Evolutionary conservation across 2,329 filamentous ascomycete species (phyloP).

Genomic region (Curvularia hawaiiensis): DNA sequence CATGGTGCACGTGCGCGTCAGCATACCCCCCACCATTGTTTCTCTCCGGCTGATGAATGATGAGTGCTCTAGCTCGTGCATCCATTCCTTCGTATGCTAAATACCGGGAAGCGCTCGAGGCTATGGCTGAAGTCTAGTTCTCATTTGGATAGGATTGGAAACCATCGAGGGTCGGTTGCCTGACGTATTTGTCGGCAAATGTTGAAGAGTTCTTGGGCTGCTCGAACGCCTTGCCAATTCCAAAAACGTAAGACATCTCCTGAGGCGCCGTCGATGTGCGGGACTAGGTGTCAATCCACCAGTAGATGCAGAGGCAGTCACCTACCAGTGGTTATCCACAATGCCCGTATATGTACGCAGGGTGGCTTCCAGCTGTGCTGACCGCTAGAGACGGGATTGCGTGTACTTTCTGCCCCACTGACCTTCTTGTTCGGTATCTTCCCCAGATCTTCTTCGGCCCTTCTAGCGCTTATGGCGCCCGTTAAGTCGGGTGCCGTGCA

Average conservation of each 20-base stretch:
- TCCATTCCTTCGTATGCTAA: constrained; percentile 7
- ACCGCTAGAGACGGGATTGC: constrained; percentile 15
- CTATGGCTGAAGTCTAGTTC: constrained; percentile 9
- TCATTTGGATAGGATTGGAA: constrained; percentile 8
- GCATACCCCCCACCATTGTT: constrained; percentile 8
- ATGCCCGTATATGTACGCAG: constrained; percentile 12
- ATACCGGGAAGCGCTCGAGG: constrained; percentile 4
- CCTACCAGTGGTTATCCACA: constrained; percentile 5
- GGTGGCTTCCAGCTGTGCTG: constrained; percentile 23
- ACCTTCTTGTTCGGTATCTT: constrained; percentile 13
- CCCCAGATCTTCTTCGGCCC: constrained; percentile 24
- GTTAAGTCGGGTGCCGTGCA: constrained; percentile 22
- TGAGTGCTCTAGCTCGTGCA: constrained; percentile 9
- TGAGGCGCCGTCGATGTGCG: constrained; percentile 7
- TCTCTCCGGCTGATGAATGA: constrained; percentile 15
- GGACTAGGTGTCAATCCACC: constrained; percentile 12
- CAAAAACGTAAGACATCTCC: constrained; percentile 5
- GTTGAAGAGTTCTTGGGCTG: not conserved
- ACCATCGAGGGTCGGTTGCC: constrained; percentile 2
- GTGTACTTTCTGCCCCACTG: constrained; percentile 15
- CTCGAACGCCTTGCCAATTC: not conserved
- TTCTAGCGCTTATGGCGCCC: constrained; percentile 28
- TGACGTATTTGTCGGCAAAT: constrained; percentile 7
- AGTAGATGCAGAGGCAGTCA: constrained; percentile 2
- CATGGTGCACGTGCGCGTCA: constrained; percentile 20